Conservation (phyloP, 2,329 filamentous ascomycete species). For the Claviceps arundinis region DNA sequence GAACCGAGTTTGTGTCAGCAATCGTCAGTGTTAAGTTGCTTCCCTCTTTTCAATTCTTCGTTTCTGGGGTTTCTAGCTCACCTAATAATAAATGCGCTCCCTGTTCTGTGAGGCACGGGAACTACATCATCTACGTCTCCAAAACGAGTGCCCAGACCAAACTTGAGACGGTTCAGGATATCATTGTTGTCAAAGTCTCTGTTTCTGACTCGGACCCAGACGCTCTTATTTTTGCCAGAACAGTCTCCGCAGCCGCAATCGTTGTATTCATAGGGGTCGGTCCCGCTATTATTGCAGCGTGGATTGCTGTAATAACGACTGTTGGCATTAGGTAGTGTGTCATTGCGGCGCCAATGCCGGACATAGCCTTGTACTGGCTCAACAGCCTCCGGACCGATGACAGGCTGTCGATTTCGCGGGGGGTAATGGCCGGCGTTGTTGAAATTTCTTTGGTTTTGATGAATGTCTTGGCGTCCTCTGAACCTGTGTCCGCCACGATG, state of each 20-base stretch:
- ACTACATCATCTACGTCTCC: slow-evolving; percentile 19
- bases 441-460: not conserved
- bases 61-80: slow-evolving; percentile 7
- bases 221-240: slow-evolving; percentile 17
- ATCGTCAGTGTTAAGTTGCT: too few relatives aligned
- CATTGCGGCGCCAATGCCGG: not conserved
- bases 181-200: slow-evolving; percentile 8
- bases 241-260: slow-evolving; percentile 19
- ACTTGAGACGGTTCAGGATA: slow-evolving; percentile 16
- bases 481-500: slow-evolving; percentile 1
- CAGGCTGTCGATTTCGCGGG: not conserved
- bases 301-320: not conserved
- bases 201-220: slow-evolving; percentile 15
- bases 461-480: not conserved
- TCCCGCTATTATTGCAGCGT: slow-evolving; percentile 10
- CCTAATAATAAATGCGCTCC: slow-evolving; percentile 16
- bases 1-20: too few relatives aligned
- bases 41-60: not conserved
- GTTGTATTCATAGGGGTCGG: slow-evolving; percentile 12
- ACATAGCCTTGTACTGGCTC: not conserved
- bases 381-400: not conserved
- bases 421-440: not conserved
- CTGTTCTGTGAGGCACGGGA: not conserved
- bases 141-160: slow-evolving; percentile 15
- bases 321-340: not conserved